These are phyloP conservation scores for Ascochyta pisi DNA, from an alignment of 2,329 filamentous ascomycete species.

Conservation along the genomic window DNA sequence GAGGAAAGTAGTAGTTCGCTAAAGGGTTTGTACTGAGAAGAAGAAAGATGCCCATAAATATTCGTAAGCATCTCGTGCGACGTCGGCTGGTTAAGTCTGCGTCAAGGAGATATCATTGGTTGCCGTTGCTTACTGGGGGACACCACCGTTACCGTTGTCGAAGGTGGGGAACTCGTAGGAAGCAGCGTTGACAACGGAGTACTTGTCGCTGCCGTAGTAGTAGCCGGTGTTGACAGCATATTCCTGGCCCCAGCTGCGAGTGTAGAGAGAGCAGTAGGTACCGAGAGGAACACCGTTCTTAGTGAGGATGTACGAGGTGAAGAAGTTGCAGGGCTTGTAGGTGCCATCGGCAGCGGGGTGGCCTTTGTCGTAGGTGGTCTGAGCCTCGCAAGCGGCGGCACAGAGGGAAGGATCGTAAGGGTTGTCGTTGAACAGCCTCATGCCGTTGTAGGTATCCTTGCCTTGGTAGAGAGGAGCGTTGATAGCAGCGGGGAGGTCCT, in stretches of 20 bases:
- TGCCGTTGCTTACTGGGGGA: background rate
- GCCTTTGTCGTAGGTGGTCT: conserved; percentile 46
- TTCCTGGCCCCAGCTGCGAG: conserved; percentile 20
- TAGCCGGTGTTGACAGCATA: conserved; percentile 38
- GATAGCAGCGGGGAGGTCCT: conserved; percentile 32
- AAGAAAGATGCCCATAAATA: background rate
- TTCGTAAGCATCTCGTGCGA: background rate
- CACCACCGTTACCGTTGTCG: conserved; percentile 10
- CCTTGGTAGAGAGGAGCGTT: conserved; percentile 28
- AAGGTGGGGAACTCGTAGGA: conserved; percentile 10
- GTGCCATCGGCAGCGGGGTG: conserved; percentile 32
- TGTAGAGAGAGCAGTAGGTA: conserved; percentile 46
- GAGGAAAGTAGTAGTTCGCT: conserved; percentile 1
- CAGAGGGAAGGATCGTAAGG: conserved; percentile 41
- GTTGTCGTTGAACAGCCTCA: conserved; percentile 38
- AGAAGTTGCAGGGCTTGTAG: conserved; percentile 49
- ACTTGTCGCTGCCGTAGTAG: conserved; percentile 22
- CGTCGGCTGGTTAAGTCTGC: background rate
- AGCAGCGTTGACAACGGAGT: conserved; percentile 19
- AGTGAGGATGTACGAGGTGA: conserved; percentile 48
- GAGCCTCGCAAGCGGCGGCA: conserved; percentile 44
- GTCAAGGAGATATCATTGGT: too few species aligned
- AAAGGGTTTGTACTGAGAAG: conserved; percentile 2
- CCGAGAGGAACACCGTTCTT: conserved; percentile 46
- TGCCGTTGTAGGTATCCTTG: conserved; percentile 37